Evolutionary conservation across 352 stramenopile species (phyloP).

Genomic region (Phytophthora aleatoria): DNA sequence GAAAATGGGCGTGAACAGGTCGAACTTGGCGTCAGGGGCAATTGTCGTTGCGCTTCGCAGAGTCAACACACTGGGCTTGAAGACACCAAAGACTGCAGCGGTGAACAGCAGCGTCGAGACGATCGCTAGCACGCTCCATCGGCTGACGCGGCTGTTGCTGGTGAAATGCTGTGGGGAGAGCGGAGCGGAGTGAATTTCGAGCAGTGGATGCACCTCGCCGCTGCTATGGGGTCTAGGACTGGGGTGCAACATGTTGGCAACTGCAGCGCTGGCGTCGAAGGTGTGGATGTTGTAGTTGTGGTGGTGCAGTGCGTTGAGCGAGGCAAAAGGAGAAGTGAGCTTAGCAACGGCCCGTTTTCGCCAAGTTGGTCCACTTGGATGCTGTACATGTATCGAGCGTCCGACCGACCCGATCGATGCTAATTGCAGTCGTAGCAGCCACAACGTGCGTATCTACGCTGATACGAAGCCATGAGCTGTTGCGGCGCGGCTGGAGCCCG

Average conservation of each 20-base stretch:
- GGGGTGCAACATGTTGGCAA: conserved; percentile 19
- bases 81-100: conserved; percentile 26
- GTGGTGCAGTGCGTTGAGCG: conserved; percentile 4
- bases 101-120: conserved; percentile 21
- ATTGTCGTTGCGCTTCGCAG: conserved; percentile 23
- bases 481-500: conserved; percentile 4
- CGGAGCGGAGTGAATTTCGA: conserved; percentile 18
- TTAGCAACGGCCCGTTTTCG: not conserved
- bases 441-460: conserved; percentile 25
- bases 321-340: conserved; percentile 26
- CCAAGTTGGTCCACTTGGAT: not conserved
- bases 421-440: conserved; percentile 25
- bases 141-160: conserved; percentile 4
- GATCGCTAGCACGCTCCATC: conserved; percentile 28
- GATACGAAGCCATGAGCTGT: conserved; percentile 28
- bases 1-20: conserved; percentile 41
- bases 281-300: not conserved
- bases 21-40: conserved; percentile 30
- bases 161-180: conserved; percentile 7
- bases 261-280: conserved; percentile 4
- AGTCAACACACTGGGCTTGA: conserved; percentile 16
- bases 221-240: conserved; percentile 21
- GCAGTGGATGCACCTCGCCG: conserved; percentile 29
- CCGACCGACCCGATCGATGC: conserved; percentile 6
- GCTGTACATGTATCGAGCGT: not conserved